These are phyloP conservation scores for Colletotrichum sp. DNA, from an alignment of 2,329 filamentous ascomycete species.

Conservation along the genomic window DNA sequence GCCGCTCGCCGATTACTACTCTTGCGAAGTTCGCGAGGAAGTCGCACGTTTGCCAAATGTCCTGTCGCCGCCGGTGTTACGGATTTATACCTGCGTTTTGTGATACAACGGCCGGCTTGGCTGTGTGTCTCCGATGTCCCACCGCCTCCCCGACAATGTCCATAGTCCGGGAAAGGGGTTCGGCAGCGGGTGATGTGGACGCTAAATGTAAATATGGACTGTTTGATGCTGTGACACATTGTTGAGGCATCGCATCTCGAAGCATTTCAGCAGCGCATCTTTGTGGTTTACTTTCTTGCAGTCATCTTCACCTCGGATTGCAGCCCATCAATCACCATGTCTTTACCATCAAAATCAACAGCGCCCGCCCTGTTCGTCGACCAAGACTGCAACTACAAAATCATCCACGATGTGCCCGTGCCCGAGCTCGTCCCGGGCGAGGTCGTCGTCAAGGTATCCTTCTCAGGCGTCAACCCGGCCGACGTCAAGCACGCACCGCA, in stretches of 20 bases:
- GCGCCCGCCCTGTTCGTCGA: slow-evolving; percentile 2
- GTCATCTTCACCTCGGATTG: accelerated
- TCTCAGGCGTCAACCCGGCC: slow-evolving; percentile 14
- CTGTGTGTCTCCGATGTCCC: not conserved
- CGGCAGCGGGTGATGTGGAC: not conserved
- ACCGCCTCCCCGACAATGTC: not conserved
- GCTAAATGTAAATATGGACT: not conserved
- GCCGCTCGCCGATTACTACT: not conserved
- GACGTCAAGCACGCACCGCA: not conserved
- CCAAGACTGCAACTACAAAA: not conserved
- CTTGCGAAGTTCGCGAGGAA: not conserved
- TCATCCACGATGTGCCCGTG: not conserved
- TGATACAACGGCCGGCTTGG: not conserved
- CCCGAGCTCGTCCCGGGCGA: not conserved
- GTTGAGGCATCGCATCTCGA: not conserved
- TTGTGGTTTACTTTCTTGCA: not conserved
- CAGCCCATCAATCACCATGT: not conserved
- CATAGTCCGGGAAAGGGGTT: not conserved
- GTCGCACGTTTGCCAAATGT: not conserved
- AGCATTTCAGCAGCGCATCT: not conserved
- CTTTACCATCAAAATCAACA: not conserved
- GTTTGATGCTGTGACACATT: not conserved
- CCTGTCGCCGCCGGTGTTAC: not conserved
- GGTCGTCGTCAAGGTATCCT: not conserved
- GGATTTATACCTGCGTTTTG: not conserved